Evolutionary conservation across 345 rosid species (phyloP).

Genomic region (Stellera chamaejasme): DNA sequence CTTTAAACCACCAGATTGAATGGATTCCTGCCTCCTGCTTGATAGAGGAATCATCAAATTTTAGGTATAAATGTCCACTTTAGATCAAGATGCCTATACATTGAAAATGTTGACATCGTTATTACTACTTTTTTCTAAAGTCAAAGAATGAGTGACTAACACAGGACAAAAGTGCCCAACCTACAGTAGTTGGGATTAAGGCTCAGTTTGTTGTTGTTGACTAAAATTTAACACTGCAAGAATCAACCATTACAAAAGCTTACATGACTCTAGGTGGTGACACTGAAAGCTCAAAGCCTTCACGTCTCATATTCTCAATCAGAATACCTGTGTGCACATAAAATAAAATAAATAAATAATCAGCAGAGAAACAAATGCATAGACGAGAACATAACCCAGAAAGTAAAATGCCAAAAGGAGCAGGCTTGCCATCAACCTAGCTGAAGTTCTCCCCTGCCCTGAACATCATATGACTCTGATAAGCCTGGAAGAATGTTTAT

Average conservation of each 20-base stretch:
- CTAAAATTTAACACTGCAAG: too few relatives aligned
- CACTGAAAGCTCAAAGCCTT: slow-evolving; percentile 91
- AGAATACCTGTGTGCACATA: slow-evolving; percentile 59
- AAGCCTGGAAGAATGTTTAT: slow-evolving; percentile 85
- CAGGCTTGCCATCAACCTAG: slow-evolving; percentile 47
- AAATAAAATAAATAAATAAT: slow-evolving; percentile 10
- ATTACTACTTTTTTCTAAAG: too few relatives aligned
- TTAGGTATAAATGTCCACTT: too few relatives aligned
- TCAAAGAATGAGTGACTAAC: too few relatives aligned
- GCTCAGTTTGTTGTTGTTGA: too few relatives aligned
- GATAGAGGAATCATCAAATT: too few relatives aligned
- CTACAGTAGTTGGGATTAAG: too few relatives aligned
- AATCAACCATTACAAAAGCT: slow-evolving; percentile 22
- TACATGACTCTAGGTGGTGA: slow-evolving; percentile 99
- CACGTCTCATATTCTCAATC: slow-evolving; percentile 98
- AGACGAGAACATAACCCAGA: slow-evolving; percentile 12
- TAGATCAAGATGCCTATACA: too few relatives aligned
- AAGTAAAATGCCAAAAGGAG: slow-evolving; percentile 7
- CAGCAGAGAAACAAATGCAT: slow-evolving; percentile 4
- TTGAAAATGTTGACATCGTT: too few relatives aligned
- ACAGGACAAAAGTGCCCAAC: too few relatives aligned
- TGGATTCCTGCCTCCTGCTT: too few relatives aligned
- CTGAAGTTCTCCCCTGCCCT: slow-evolving; percentile 99
- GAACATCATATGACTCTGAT: slow-evolving; percentile 90
- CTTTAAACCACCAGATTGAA: too few relatives aligned